Conservation (phyloP, 768 basidiomycete genomes). For the Clitopilus passeckerianus region DNA sequence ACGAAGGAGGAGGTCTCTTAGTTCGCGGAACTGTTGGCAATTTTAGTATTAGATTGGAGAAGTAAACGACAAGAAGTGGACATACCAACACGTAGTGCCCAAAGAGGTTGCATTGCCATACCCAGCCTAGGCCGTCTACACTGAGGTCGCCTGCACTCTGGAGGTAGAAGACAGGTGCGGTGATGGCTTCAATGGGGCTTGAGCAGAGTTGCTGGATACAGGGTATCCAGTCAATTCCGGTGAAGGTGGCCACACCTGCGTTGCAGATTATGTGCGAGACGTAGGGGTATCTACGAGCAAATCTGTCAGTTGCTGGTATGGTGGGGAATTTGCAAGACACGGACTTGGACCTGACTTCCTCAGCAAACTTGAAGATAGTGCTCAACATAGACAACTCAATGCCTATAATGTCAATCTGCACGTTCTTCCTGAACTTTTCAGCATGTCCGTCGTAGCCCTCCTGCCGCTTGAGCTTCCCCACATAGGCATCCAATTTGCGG, state of each 20-base stretch:
- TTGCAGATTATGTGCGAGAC: constrained; percentile 80
- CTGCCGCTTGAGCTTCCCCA: constrained; percentile 28
- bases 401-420: constrained; percentile 55
- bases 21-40: constrained; percentile 51
- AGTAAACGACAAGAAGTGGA: constrained; percentile 8
- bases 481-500: constrained; percentile 47
- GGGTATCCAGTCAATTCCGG: constrained; percentile 42
- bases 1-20: constrained; percentile 48
- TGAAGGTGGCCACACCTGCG: constrained; percentile 66
- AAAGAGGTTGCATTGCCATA: constrained; percentile 85
- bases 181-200: constrained; percentile 41
- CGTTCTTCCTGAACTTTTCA: constrained; percentile 49
- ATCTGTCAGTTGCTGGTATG: background rate
- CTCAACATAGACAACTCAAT: constrained; percentile 60
- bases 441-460: constrained; percentile 48
- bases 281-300: constrained; percentile 59
- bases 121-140: constrained; percentile 68
- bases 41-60: constrained; percentile 1
- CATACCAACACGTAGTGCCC: constrained; percentile 75
- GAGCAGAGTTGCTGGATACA: constrained; percentile 43
- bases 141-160: constrained; percentile 59
- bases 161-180: constrained; percentile 48
- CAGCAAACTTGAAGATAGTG: constrained; percentile 60
- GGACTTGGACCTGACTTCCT: constrained; percentile 48
- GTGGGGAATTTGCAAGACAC: no score